Percentiles rank a stretch among this genome's conserved stretches.
These are phyloP conservation scores for Eucalyptus viminalis DNA, from an alignment of 345 rosid species.

Conservation along the genomic window DNA sequence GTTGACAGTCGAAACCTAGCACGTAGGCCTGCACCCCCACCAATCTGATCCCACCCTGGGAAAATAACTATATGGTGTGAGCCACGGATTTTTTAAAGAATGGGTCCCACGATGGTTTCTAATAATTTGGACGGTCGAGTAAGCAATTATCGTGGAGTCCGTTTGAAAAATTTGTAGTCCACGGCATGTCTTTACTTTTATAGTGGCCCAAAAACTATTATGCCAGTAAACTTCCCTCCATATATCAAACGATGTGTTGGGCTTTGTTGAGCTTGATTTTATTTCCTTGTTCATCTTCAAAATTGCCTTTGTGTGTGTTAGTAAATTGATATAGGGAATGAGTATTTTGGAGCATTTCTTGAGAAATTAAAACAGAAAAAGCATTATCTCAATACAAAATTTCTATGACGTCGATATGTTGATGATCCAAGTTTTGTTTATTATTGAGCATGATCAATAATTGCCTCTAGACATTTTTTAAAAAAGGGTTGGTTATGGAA, in stretches of 20 bases:
- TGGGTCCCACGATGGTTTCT: too few relatives aligned
- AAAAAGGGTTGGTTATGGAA: neutral
- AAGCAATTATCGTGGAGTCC: neutral
- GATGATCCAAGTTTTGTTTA: neutral
- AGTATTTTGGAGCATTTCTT: too few relatives aligned
- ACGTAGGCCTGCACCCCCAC: fast-evolving
- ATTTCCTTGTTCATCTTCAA: neutral
- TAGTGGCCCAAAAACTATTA: too few relatives aligned
- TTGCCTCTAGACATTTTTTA: neutral
- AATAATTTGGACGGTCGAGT: neutral
- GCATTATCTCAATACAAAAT: neutral
- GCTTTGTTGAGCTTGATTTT: neutral
- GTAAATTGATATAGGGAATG: neutral
- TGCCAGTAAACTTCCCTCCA: too few relatives aligned
- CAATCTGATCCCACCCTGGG: too few relatives aligned
- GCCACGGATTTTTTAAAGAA: too few relatives aligned
- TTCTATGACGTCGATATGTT: neutral
- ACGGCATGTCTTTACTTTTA: neutral
- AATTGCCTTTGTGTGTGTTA: neutral
- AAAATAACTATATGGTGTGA: too few relatives aligned
- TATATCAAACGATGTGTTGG: too few relatives aligned
- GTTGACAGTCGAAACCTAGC: too few relatives aligned
- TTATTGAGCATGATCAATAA: neutral
- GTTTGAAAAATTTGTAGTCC: too few relatives aligned
- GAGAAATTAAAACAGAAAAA: too few relatives aligned